Evolutionary conservation across 2,329 filamentous ascomycete genomes (phyloP).

Genomic region (Monilinia laxa): DNA sequence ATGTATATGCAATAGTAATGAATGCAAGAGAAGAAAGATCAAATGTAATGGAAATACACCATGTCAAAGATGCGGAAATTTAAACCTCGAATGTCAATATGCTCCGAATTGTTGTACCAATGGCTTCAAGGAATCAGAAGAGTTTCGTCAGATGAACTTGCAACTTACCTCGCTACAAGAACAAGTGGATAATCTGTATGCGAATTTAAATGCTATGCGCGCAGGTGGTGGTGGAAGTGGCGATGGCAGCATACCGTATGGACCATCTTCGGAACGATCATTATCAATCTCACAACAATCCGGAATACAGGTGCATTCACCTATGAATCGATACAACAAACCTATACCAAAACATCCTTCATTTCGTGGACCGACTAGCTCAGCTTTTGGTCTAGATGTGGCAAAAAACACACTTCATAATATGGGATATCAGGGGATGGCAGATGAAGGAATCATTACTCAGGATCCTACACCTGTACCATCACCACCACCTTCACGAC

Average conservation of each 20-base stretch:
- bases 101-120: constrained; percentile 66
- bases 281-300: constrained; percentile 36
- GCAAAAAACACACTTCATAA: constrained; percentile 83
- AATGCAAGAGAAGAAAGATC: constrained; percentile 73
- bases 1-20: constrained; percentile 49
- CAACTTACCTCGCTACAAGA: constrained; percentile 77
- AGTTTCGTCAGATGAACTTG: constrained; percentile 77
- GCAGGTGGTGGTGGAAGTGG: constrained; percentile 25
- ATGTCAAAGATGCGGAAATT: constrained; percentile 67
- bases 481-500: constrained; percentile 35
- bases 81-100: constrained; percentile 65
- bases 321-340: constrained; percentile 31
- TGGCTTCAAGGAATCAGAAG: constrained; percentile 88
- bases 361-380: constrained; percentile 84
- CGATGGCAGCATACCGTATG: constrained; percentile 15
- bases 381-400: constrained; percentile 80
- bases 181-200: constrained; percentile 76
- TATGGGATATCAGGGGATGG: constrained; percentile 76
- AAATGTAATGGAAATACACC: constrained; percentile 71
- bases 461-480: constrained; percentile 51
- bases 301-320: constrained; percentile 29
- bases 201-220: constrained; percentile 59
- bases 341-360: constrained; percentile 47
- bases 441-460: constrained; percentile 60
- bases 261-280: constrained; percentile 32